phyloP scores from a whole-genome alignment of 768 basidiomycete genomes.

The Mrakia gelida region DNA sequence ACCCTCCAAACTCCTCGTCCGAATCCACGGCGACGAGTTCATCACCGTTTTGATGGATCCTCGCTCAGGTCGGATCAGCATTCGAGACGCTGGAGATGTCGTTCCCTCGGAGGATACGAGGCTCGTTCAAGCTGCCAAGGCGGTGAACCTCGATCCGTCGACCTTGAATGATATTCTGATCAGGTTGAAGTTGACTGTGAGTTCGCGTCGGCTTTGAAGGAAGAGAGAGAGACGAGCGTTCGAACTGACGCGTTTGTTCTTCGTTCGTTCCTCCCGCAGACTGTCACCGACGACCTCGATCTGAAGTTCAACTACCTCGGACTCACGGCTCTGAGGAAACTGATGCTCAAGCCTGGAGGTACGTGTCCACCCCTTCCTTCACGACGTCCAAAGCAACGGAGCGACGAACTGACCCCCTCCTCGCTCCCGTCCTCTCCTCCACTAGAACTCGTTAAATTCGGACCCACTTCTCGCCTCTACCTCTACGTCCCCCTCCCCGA shows the following conservation, averaged over 20 bases:
- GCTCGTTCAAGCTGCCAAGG: conserved; percentile 57
- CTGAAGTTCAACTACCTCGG: conserved; percentile 79
- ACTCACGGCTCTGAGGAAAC: conserved; percentile 44
- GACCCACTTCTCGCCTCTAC: conserved; percentile 55
- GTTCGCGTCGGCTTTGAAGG: conserved; percentile 37
- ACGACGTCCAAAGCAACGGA: background rate
- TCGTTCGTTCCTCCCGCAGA: conserved; percentile 50
- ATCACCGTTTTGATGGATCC: conserved; percentile 73
- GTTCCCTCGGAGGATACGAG: conserved; percentile 67
- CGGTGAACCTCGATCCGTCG: conserved; percentile 66
- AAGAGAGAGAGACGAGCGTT: background rate
- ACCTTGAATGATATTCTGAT: conserved; percentile 58
- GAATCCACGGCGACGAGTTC: conserved; percentile 70
- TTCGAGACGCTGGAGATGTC: conserved; percentile 76
- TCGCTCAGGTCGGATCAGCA: conserved; percentile 69
- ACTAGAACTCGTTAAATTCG: conserved; percentile 68
- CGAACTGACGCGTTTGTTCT: background rate
- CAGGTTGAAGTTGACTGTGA: conserved; percentile 60
- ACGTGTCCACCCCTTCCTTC: background rate
- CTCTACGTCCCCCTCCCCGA: conserved; percentile 73
- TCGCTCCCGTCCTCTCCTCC: background rate
- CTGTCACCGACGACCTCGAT: conserved; percentile 73
- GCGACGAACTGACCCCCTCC: background rate
- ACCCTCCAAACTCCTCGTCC: conserved; percentile 59
- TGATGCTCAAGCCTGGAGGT: background rate